Conservation (phyloP, 2,329 filamentous ascomycete species). For the Stemphylium lycopersici region DNA sequence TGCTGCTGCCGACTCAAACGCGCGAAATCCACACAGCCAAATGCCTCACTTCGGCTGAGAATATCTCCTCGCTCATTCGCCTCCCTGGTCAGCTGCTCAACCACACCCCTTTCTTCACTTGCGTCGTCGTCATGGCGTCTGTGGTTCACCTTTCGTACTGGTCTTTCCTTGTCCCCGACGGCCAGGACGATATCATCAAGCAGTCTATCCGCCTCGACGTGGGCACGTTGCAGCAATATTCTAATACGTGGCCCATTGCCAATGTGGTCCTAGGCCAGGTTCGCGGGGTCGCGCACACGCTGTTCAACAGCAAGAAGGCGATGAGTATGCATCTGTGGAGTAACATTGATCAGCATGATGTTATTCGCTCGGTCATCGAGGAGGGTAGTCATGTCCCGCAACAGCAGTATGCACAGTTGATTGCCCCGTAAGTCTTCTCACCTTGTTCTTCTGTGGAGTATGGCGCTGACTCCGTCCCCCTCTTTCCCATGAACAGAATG, state of each 20-base stretch:
- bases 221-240: conserved; percentile 72
- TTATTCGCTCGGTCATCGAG: conserved; percentile 44
- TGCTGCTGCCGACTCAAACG: conserved; percentile 58
- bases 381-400: conserved; percentile 38
- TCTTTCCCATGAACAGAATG: conserved; percentile 33
- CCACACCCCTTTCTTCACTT: conserved; percentile 62
- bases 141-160: conserved; percentile 69
- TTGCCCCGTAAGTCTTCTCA: conserved; percentile 41
- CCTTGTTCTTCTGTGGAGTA: background rate
- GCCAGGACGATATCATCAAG: conserved; percentile 69
- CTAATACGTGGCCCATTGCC: conserved; percentile 75
- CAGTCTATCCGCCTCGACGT: conserved; percentile 81
- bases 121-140: conserved; percentile 49
- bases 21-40: conserved; percentile 75
- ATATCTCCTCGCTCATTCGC: conserved; percentile 75
- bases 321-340: conserved; percentile 50
- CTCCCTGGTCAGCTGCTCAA: conserved; percentile 73
- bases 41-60: conserved; percentile 77
- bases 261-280: conserved; percentile 74
- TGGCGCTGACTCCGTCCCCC: background rate
- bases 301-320: conserved; percentile 56
- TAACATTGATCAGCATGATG: conserved; percentile 42
- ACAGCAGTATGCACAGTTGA: conserved; percentile 45
- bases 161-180: conserved; percentile 58
- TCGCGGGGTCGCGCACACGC: conserved; percentile 77